Base-by-base conservation (phyloP, 2,329 filamentous ascomycete species). In the Arachnomyces sp. region DNA sequence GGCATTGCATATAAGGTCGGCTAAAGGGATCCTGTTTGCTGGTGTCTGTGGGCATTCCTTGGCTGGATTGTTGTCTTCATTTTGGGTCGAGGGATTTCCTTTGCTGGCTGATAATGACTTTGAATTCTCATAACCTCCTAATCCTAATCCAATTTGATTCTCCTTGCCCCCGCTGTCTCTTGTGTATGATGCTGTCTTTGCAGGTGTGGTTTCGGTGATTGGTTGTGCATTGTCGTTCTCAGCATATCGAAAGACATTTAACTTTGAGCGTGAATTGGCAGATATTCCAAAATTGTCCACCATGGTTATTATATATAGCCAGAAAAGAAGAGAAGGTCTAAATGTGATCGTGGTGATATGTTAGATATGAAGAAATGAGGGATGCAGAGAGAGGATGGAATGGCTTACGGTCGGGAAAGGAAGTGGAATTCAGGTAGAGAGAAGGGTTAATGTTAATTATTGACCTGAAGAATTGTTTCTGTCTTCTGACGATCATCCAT, bases 1-100 rank as follows among this genome's bases (percentile, higher is more conserved):
- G 35, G 70, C 69, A 53, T 78, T 77, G 46, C 75, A 75, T 34
- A 81, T 75, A 25, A 81, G 62, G 45, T 80, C 77, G 25, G 75
- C 74, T 9, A 81, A 61, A 16, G 77, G 74, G 30, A 80, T 68
- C 40, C 75, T 65, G 32, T 76, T 73, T 16, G 70, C 72, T 2
- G 78, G 77, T 11, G 77, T 81, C 31, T 75, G 76, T 2, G 77
- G 77, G 36, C 64, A 65, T 43, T 63, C 61, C 38, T 58, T 63
- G 36, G 43, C 39, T 1, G 44, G 45, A 31, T 56, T 61, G 6
- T 44, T 7, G 30, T 63, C 59, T 34, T 51, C 9, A 9, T 5
- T 77, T 74, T 16, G 74, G 77, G 61, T 74, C 9, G 21, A 25
- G 21, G 21, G 21, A 5, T 5, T 25, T 25, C 21, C 21, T 9